phyloP scores from a whole-genome alignment of 345 rosid species.

The Lumnitzera racemosa region DNA sequence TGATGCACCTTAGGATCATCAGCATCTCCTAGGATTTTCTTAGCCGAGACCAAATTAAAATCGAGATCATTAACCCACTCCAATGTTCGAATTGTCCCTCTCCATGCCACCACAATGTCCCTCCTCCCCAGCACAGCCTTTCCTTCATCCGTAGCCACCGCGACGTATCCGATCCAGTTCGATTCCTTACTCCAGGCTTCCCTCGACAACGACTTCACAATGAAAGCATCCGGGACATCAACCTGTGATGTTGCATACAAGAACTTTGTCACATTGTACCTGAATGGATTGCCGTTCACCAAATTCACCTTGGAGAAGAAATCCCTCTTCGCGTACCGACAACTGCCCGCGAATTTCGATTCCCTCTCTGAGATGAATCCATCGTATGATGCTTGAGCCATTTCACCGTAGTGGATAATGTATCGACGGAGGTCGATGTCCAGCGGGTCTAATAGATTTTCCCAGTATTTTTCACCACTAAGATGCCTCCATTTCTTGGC shows the following conservation, averaged over 20 bases:
- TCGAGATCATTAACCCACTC: conserved; percentile 74
- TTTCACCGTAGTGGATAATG: conserved; percentile 74
- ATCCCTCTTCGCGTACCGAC: conserved; percentile 41
- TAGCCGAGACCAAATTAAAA: conserved; percentile 41
- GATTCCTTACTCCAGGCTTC: conserved; percentile 87
- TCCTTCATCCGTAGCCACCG: conserved; percentile 73
- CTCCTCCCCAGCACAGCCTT: conserved; percentile 57
- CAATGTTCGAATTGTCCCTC: conserved; percentile 62
- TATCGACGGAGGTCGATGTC: conserved; percentile 62
- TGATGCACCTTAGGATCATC: conserved; percentile 46
- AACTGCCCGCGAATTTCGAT: conserved; percentile 55
- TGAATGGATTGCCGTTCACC: conserved; percentile 47
- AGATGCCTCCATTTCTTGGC: conserved; percentile 58
- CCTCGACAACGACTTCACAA: conserved; percentile 49
- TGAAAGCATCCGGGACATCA: conserved; percentile 57
- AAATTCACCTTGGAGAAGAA: conserved; percentile 56
- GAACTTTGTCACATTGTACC: conserved; percentile 60
- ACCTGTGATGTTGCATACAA: conserved; percentile 62
- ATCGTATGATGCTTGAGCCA: conserved; percentile 76
- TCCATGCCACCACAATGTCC: conserved; percentile 80
- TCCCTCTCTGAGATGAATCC: conserved; percentile 48
- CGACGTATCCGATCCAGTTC: conserved; percentile 80
- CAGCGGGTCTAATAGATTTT: conserved; percentile 51
- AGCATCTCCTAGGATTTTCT: conserved; percentile 33
- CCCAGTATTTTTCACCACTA: conserved; percentile 63